Evolutionary conservation across 495 filamentous ascomycete species (phyloP).

Genomic region (Penicillium nucicola): DNA sequence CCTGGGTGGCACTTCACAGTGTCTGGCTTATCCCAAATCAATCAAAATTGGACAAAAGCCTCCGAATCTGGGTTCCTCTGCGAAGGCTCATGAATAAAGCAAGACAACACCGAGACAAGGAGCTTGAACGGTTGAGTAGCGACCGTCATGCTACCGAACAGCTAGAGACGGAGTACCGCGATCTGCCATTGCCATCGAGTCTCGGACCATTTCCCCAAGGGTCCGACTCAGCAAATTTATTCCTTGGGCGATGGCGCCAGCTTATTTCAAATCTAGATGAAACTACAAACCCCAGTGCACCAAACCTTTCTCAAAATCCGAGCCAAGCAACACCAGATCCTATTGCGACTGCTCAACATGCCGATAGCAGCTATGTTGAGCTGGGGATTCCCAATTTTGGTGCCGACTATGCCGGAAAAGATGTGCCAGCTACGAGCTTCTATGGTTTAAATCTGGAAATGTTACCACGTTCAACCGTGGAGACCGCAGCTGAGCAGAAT

Average conservation of each 20-base stretch:
- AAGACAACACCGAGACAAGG: slow-evolving; percentile 39
- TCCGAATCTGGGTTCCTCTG: slow-evolving; percentile 53
- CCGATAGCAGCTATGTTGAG: neutral
- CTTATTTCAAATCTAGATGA: slow-evolving; percentile 17
- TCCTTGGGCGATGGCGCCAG: slow-evolving; percentile 36
- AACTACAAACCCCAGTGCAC: too few species aligned
- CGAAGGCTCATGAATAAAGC: slow-evolving; percentile 50
- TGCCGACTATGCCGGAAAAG: neutral
- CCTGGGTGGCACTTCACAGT: slow-evolving; percentile 52
- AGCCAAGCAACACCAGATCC: neutral
- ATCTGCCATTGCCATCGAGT: slow-evolving; percentile 28
- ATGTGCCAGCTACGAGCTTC: neutral
- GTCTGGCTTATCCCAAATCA: slow-evolving; percentile 42
- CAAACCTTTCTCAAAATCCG: neutral
- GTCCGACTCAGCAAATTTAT: slow-evolving; percentile 20
- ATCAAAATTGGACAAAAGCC: slow-evolving; percentile 32
- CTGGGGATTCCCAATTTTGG: neutral
- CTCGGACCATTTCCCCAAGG: slow-evolving; percentile 23
- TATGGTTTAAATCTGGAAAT: neutral
- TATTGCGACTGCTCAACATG: neutral
- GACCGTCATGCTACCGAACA: slow-evolving; percentile 24
- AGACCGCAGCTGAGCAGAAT: neutral
- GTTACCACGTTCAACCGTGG: neutral
- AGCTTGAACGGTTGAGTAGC: slow-evolving; percentile 33
- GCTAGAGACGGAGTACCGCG: slow-evolving; percentile 31